Evolutionary conservation across 1,284 basidiomycete species (phyloP).

Genomic region (Tilletia horrida): DNA sequence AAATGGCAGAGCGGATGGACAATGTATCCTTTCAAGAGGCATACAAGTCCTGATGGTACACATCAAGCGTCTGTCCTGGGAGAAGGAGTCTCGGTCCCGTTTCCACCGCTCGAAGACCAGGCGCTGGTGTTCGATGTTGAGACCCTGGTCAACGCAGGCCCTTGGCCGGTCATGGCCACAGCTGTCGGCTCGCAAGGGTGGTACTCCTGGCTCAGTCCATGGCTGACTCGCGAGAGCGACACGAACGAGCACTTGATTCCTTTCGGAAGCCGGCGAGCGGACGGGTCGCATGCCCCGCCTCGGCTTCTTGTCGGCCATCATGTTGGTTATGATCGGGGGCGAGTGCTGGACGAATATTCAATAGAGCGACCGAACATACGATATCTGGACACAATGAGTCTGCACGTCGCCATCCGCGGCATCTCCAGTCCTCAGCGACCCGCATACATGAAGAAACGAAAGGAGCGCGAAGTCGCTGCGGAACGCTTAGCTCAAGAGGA

Average conservation of each 20-base stretch:
- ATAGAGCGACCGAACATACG: conserved; percentile 69
- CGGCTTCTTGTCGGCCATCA: conserved; percentile 88
- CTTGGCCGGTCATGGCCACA: conserved; percentile 83
- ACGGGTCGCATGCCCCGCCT: conserved; percentile 47
- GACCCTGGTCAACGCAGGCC: conserved; percentile 77
- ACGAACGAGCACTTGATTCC: conserved; percentile 72
- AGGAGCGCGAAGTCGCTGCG: conserved; percentile 58
- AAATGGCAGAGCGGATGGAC: conserved; percentile 81
- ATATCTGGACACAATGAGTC: conserved; percentile 89
- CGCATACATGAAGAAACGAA: conserved; percentile 81
- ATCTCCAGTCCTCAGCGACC: conserved; percentile 93
- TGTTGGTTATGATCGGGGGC: conserved; percentile 85
- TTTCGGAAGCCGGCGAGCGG: conserved; percentile 57
- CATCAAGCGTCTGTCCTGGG: conserved; percentile 29
- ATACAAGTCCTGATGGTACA: conserved; percentile 29
- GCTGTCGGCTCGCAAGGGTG: conserved; percentile 78
- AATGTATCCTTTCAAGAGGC: conserved; percentile 66
- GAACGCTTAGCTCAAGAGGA: conserved; percentile 47
- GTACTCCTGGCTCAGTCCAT: conserved; percentile 96
- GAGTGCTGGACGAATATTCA: conserved; percentile 80
- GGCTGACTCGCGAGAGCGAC: conserved; percentile 70
- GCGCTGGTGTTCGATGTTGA: conserved; percentile 90
- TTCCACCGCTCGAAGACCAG: conserved; percentile 62
- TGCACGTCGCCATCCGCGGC: conserved; percentile 90
- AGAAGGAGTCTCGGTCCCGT: conserved; percentile 51